Conservation (phyloP, 257 asterid genomes). For the Capsicum pubescens region DNA sequence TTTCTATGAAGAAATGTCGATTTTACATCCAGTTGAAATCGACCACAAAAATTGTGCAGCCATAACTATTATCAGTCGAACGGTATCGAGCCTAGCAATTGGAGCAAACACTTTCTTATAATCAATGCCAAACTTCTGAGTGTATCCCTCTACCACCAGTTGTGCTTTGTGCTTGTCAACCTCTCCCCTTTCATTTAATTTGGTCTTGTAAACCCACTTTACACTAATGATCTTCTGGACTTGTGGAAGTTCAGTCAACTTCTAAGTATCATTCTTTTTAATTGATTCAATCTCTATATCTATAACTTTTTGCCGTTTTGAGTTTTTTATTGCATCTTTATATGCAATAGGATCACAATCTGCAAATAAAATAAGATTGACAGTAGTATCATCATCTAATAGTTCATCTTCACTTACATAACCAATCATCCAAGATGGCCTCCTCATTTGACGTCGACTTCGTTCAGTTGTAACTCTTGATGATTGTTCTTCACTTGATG, state of each 20-base stretch:
- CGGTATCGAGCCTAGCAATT: not conserved
- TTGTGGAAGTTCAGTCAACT: conserved; percentile 13
- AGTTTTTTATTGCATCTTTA: no score
- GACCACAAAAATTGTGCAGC: not conserved
- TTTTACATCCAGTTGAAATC: not conserved
- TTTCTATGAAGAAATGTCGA: not conserved
- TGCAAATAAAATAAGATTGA: not conserved
- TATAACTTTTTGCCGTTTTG: no score
- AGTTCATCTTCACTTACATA: not conserved
- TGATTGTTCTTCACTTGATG: no score
- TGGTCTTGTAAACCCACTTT: conserved; percentile 16
- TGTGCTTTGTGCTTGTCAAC: not conserved
- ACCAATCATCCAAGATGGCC: not conserved
- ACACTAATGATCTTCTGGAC: not conserved
- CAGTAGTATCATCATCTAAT: not conserved
- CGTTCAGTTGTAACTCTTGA: no score
- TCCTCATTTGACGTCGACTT: not conserved
- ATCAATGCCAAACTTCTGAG: not conserved
- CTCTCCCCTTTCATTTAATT: not conserved
- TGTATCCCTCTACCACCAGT: not conserved
- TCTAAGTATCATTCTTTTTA: not conserved
- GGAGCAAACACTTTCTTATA: not conserved
- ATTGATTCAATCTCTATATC: no score
- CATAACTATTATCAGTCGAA: not conserved
- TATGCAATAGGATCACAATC: not conserved